These are phyloP conservation scores for Penicillium diatomitis DNA, from an alignment of 495 filamentous ascomycete species.

Conservation along the genomic window DNA sequence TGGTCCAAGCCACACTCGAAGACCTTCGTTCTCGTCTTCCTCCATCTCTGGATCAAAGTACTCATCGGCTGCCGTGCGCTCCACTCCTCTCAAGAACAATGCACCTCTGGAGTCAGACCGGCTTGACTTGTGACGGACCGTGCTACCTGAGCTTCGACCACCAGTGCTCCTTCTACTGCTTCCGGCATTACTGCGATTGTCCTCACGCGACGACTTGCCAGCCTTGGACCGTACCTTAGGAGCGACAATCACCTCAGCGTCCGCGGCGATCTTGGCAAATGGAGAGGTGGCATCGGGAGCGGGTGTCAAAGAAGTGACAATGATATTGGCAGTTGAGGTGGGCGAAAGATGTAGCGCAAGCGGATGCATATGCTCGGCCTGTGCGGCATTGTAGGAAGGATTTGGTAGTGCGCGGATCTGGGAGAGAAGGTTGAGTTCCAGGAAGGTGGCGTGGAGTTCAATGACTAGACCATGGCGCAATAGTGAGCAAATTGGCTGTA, in stretches of 20 bases:
- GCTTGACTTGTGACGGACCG: constrained; percentile 49
- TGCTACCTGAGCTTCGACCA: constrained; percentile 62
- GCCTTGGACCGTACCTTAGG: constrained; percentile 69
- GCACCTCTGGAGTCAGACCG: constrained; percentile 50
- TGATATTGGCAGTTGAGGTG: constrained; percentile 89
- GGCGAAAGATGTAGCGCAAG: constrained; percentile 88
- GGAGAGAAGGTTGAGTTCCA: constrained; percentile 86
- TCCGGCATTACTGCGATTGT: constrained; percentile 63
- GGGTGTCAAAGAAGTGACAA: constrained; percentile 68
- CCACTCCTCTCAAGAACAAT: constrained; percentile 70
- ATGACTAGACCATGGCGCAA: constrained; percentile 50
- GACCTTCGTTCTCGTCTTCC: constrained; percentile 44
- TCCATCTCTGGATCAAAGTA: constrained; percentile 59
- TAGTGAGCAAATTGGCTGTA: constrained; percentile 4
- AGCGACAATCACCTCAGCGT: constrained; percentile 93
- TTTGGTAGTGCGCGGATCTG: constrained; percentile 92
- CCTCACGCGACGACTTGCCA: constrained; percentile 42
- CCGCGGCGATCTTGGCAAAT: constrained; percentile 86
- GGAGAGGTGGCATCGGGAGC: constrained; percentile 56
- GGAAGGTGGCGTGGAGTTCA: constrained; percentile 86
- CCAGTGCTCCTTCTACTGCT: constrained; percentile 60
- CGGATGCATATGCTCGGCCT: constrained; percentile 56
- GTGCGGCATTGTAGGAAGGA: constrained; percentile 49
- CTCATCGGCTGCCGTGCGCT: constrained; percentile 53
- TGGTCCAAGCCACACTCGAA: constrained; percentile 76